Base-by-base conservation (phyloP, 2,329 filamentous ascomycete species). In the Fusarium scirpi region DNA sequence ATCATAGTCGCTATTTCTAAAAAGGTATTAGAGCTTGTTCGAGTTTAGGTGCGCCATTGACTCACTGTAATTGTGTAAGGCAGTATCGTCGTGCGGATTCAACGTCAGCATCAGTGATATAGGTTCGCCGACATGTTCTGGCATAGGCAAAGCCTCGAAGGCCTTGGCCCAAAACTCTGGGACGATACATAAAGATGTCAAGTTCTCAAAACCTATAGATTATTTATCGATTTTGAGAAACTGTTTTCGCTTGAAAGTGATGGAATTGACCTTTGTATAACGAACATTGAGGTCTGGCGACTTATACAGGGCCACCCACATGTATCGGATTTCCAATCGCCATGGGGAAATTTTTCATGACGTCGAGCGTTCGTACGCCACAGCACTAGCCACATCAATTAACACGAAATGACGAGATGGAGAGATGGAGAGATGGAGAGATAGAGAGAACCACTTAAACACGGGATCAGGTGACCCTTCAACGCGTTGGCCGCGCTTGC, bases 1-100 rank as follows among this genome's bases (percentile, higher is more conserved):
- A 69, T 97, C 93, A 58, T 94, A 91, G 80, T 99, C 96, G 80
- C 94, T 94, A 79, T 91, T 91, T 79, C 94, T 97, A 73, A 13
- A 25, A 9, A 9, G 15, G 5, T 13, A 41, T 75, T 58, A 76
- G 69, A 20, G 12, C 11, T 20, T 22, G 13, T 43, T 29, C 41
- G 6, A 15, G 6, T 12, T 22, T 9, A n/a, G 11, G 22, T 6
- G 20, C 11, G 15, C 4, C 15, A 11, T 16, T 22, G 10, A 43
- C 78, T 29, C 78, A 87, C 85, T 84, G 81, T 43, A 89, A 77
- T 74, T 89, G 86, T 60, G 82, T 80, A 27, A 84, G 71, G 76
- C 87, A 89, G 74, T 89, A 89, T 55, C 80, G 79, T 58, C 86
- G 81, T 22, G 87, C 87, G 61, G 85, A 84, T 40, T 82, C 81